These are phyloP conservation scores for Clarkia xantiana DNA, from an alignment of 345 rosid species.

Conservation along the genomic window DNA sequence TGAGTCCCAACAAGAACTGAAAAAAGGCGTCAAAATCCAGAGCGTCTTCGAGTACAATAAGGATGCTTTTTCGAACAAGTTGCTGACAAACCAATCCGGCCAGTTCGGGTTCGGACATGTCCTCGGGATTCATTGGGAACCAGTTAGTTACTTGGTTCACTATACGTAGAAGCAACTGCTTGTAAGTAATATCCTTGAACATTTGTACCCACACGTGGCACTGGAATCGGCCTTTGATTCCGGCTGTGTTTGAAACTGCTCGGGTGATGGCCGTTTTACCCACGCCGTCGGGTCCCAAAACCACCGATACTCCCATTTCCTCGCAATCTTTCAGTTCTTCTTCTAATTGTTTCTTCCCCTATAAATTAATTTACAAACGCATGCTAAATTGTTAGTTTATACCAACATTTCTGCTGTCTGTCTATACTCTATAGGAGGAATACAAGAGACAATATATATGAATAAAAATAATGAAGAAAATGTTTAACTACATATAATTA, in stretches of 20 bases:
- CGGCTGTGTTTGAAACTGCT: constrained; percentile 3
- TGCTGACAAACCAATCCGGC: neutral
- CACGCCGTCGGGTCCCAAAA: constrained; percentile 8
- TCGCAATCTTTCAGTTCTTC: fast-evolving
- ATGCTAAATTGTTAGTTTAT: no score
- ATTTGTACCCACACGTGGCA: constrained; percentile 9
- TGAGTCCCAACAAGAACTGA: neutral
- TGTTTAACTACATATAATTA: no score
- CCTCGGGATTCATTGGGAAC: neutral
- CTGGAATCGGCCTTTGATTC: neutral
- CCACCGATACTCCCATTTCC: neutral
- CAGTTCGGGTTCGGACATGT: neutral
- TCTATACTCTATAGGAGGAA: no score
- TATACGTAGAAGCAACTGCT: neutral
- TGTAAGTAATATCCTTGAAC: neutral
- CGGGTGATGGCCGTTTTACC: constrained; percentile 14
- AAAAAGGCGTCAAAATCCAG: neutral
- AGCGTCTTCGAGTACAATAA: constrained; percentile 12
- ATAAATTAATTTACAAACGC: no score
- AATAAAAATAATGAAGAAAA: no score
- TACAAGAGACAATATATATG: no score
- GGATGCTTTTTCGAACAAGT: constrained; percentile 5
- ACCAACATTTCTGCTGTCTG: no score
- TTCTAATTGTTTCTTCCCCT: no score
- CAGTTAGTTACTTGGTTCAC: neutral